Evolutionary conservation across 345 rosid genomes (phyloP).

Genomic region (Geranium brycei): DNA sequence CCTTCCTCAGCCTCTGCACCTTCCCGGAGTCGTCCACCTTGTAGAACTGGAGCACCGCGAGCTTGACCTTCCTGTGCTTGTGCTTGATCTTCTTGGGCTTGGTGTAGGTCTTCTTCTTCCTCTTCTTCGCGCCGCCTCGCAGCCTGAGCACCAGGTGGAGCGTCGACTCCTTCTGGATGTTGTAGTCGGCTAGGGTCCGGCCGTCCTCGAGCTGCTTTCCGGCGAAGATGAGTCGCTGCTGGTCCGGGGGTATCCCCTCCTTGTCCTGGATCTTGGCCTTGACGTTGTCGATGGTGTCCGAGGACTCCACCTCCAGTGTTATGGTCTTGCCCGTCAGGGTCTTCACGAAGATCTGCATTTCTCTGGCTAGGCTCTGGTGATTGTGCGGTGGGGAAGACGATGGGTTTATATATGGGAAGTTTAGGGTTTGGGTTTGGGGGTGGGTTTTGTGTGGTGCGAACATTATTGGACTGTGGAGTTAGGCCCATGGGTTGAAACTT

Average conservation of each 20-base stretch:
- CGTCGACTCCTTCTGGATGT: slow-evolving; percentile 62
- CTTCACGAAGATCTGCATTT: slow-evolving; percentile 67
- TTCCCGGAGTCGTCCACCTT: slow-evolving; percentile 49
- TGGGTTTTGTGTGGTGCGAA: too few relatives aligned
- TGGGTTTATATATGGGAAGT: too few relatives aligned
- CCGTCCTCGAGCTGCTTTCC: slow-evolving; percentile 63
- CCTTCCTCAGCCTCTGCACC: slow-evolving; percentile 55
- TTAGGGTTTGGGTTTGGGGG: too few relatives aligned
- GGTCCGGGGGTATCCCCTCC: slow-evolving; percentile 59
- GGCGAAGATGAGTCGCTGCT: slow-evolving; percentile 53
- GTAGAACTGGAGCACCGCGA: slow-evolving; percentile 47
- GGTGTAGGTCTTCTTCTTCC: slow-evolving; percentile 70
- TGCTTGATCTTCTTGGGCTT: slow-evolving; percentile 66
- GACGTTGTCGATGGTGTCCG: slow-evolving; percentile 55
- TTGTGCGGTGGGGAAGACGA: too few relatives aligned
- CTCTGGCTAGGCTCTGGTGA: background rate
- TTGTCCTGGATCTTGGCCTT: slow-evolving; percentile 63
- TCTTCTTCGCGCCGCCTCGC: slow-evolving; percentile 61
- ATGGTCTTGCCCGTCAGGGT: slow-evolving; percentile 66
- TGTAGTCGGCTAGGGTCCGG: slow-evolving; percentile 58
- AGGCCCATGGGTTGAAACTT: too few relatives aligned
- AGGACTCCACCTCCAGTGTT: slow-evolving; percentile 56
- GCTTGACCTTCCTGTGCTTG: slow-evolving; percentile 61
- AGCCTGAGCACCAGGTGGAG: slow-evolving; percentile 59
- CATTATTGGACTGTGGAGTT: too few relatives aligned